Percentiles rank a stretch among this genome's conserved stretches.
phyloP scores from a whole-genome alignment of 108 stramenopile species.

The Skeletonema marinoi region DNA sequence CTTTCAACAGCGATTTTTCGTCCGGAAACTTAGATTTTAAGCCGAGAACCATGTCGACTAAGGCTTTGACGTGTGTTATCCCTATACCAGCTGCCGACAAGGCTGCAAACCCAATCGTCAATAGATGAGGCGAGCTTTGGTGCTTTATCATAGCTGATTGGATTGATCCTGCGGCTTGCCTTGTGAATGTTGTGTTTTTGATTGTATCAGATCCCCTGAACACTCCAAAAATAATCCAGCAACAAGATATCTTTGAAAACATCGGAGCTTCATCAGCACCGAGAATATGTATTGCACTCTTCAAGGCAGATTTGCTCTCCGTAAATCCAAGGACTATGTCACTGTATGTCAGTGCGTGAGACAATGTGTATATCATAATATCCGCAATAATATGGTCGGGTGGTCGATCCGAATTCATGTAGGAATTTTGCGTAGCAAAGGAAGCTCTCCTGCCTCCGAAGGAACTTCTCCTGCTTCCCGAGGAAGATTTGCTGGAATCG shows the following conservation, averaged over 20 bases:
- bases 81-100: not conserved
- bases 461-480: no score
- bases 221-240: slow-evolving; percentile 12
- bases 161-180: not conserved
- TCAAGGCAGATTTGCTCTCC: slow-evolving; percentile 4
- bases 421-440: no score
- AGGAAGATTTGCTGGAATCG: no score
- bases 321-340: not conserved
- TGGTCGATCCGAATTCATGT: not conserved
- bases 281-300: not conserved
- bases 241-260: slow-evolving; percentile 7
- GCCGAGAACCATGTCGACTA: not conserved
- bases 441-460: no score
- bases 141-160: not conserved
- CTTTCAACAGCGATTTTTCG: not conserved
- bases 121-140: not conserved
- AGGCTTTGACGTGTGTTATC: not conserved
- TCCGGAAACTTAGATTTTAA: not conserved
- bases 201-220: not conserved
- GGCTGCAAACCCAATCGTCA: slow-evolving; percentile 3
- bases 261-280: not conserved
- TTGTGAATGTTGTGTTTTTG: not conserved
- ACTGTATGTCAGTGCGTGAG: slow-evolving; percentile 2
- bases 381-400: not conserved
- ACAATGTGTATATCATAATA: slow-evolving; percentile 19